Percentiles rank a stretch among this genome's conserved stretches.
Conservation (phyloP, 176 grass and related monocot genomes). For the Avena insularis region DNA sequence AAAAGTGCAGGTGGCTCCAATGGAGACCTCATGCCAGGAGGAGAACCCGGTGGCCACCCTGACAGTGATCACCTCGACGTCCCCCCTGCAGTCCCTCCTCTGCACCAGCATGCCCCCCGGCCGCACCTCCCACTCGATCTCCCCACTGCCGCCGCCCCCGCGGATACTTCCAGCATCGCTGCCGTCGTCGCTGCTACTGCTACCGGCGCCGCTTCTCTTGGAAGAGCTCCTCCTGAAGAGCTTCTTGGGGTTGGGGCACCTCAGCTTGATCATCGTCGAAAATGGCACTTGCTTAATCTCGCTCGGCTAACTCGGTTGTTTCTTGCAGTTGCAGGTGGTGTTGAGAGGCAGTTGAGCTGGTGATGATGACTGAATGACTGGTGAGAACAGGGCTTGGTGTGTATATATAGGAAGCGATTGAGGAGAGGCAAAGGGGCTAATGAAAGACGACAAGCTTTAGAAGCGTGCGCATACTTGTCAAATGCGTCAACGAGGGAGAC, state of each 20-base stretch:
- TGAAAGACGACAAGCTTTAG: conserved; percentile 64
- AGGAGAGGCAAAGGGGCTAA: not conserved
- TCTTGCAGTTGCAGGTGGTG: not conserved
- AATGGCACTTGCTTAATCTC: not conserved
- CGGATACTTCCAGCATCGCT: not conserved
- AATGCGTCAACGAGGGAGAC: conserved; percentile 42
- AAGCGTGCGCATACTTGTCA: conserved; percentile 68
- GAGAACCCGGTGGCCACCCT: conserved; percentile 74
- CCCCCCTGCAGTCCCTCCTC: conserved; percentile 69
- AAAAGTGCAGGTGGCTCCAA: conserved; percentile 86
- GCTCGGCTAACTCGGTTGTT: not conserved
- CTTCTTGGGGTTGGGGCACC: conserved; percentile 90
- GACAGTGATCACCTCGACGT: conserved; percentile 67
- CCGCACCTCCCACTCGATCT: conserved; percentile 93
- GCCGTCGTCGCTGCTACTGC: conserved; percentile 29
- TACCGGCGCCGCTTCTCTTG: conserved; percentile 47
- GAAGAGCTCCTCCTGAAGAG: conserved; percentile 89
- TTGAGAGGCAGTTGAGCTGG: conserved; percentile 16
- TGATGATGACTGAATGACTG: not conserved
- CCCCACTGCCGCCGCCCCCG: conserved; percentile 16
- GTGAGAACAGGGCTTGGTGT: not conserved
- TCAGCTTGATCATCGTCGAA: conserved; percentile 75
- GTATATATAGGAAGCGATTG: conserved; percentile 42
- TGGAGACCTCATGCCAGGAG: conserved; percentile 73
- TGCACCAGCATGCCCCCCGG: conserved; percentile 98